Evolutionary conservation across 108 stramenopile genomes (phyloP).

Genomic region (Aurantiochytrium sp.): DNA sequence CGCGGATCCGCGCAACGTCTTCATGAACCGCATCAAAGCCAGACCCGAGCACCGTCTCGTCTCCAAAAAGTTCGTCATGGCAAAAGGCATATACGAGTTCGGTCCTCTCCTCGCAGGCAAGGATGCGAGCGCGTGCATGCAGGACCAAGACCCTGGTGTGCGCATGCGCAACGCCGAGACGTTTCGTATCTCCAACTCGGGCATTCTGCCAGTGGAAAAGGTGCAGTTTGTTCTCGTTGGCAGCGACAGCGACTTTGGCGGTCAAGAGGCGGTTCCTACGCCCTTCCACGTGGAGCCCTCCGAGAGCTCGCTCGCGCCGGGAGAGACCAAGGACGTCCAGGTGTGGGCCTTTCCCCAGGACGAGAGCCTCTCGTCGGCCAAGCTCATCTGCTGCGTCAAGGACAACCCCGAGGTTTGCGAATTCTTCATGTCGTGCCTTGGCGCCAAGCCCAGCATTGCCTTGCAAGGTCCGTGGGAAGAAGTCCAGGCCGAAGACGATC

Average conservation of each 20-base stretch:
- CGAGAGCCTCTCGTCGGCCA: constrained; percentile 26
- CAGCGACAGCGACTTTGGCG: neutral
- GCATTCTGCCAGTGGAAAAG: neutral
- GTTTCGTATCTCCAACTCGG: constrained; percentile 57
- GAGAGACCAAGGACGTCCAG: constrained; percentile 55
- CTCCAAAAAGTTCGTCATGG: constrained; percentile 34
- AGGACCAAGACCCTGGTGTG: neutral
- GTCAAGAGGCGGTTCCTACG: neutral
- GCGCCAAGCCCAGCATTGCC: constrained; percentile 38
- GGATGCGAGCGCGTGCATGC: neutral
- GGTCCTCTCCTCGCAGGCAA: constrained; percentile 48
- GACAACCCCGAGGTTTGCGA: constrained; percentile 48
- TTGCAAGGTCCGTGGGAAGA: constrained; percentile 54
- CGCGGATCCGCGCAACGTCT: constrained; percentile 59
- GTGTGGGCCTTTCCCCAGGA: constrained; percentile 57
- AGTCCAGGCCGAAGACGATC: neutral
- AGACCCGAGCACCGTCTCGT: constrained; percentile 32
- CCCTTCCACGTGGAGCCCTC: constrained; percentile 48
- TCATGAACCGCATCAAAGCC: constrained; percentile 59
- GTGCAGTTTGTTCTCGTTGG: neutral
- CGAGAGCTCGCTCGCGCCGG: constrained; percentile 43
- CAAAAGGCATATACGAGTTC: constrained; percentile 49
- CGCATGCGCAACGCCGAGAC: constrained; percentile 46
- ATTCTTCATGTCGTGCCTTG: constrained; percentile 46
- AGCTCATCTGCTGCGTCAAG: constrained; percentile 33